phyloP scores from a whole-genome alignment of 2,329 filamentous ascomycete genomes.

The Fusarium phyllophilum region DNA sequence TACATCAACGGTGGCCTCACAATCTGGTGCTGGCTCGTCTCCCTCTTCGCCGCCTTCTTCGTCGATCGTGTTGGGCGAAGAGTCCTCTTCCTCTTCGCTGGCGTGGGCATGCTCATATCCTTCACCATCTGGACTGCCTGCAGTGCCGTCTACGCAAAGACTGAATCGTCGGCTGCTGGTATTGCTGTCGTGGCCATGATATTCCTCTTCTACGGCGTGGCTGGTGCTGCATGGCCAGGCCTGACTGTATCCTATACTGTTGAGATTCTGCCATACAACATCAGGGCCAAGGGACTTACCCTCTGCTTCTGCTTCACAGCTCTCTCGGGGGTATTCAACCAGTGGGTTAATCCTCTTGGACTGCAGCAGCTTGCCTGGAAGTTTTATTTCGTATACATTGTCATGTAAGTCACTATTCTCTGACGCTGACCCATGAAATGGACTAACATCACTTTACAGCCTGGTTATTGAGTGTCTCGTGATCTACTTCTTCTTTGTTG shows the following conservation, averaged over 20 bases:
- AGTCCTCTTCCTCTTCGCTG: conserved; percentile 38
- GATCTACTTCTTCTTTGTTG: conserved; percentile 43
- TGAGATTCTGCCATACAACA: conserved; percentile 39
- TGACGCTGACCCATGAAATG: accelerated
- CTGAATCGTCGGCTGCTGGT: conserved; percentile 23
- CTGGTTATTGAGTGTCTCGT: conserved; percentile 38
- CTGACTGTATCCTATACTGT: conserved; percentile 40
- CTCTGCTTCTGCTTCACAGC: conserved; percentile 41
- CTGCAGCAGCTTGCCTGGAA: conserved; percentile 36
- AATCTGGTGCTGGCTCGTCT: conserved; percentile 41
- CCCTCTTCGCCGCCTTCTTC: conserved; percentile 38
- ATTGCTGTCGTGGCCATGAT: conserved; percentile 43
- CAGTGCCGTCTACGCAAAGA: conserved; percentile 40
- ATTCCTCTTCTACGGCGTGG: conserved; percentile 41
- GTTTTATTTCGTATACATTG: conserved; percentile 42
- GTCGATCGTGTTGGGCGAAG: conserved; percentile 39
- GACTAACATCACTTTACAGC: not conserved
- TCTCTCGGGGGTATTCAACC: conserved; percentile 39
- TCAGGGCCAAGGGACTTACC: conserved; percentile 40
- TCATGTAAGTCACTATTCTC: conserved; percentile 17
- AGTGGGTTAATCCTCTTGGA: conserved; percentile 41
- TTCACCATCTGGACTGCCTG: conserved; percentile 40
- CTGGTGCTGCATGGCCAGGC: conserved; percentile 39
- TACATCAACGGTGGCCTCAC: conserved; percentile 42
- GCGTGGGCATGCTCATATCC: conserved; percentile 38